Evolutionary conservation across 164 flowering plant genomes (phyloP), one percentile per base, ranked within the genome.

Genomic region (Litsea cubeba): DNA sequence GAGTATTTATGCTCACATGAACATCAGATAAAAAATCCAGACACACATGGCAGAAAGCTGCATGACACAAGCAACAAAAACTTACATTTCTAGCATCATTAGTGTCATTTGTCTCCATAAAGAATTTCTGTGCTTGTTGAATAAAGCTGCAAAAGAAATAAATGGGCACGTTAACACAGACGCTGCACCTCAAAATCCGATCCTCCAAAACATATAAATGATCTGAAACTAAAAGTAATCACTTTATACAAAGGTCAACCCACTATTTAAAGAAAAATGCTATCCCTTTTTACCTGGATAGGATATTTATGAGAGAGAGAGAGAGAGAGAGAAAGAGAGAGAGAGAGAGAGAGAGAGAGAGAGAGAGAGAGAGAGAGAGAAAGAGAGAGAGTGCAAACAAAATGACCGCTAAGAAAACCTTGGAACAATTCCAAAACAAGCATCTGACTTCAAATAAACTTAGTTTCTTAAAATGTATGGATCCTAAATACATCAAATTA

Each of bases 11-110:
- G 28, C 49, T 35, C 25, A 35, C n/a, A 22, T 35, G 3, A 14
- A 68, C 20, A 68, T 35, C 46, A 35, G 46, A 6, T 35, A 65
- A 18, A 65, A 65, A 65, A 30, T 65, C 69, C 14, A 65, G 68
- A 24, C 3, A 65, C 18, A 20, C 35, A 65, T 30, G 26, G 65
- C 51, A 58, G 54, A n/a, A 71, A 73, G 65, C 12, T 17, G 23
- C 12, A 58, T 7, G 32, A 78, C 50, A 46, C 17, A 25, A 74
- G 76, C 35, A 75, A 71, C 20, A 72, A 76, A 76, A 70, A 79
- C 91, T 78, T 89, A 94, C 97, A 88, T 84, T 91, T 85, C 90
- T 84, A 54, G 94, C 73, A 82, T 89, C 89, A 49, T 73, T 79
- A 25, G 89, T 67, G 51, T 90, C 92, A 79, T 79, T 87, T 30